Base-by-base conservation (phyloP, 2,329 filamentous ascomycete genomes). In the Venturia effusa region DNA sequence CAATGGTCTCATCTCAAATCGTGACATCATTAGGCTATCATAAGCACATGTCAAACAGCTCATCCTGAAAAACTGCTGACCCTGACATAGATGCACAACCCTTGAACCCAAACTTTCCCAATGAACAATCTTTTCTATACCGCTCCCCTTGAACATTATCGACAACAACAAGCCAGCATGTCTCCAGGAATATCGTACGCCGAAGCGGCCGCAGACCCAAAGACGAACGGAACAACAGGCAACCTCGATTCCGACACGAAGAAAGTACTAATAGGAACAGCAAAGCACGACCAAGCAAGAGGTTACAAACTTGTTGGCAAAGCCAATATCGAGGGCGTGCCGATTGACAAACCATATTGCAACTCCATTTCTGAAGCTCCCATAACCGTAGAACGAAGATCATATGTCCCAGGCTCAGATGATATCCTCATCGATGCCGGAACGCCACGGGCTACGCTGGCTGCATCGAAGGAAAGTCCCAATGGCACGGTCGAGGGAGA, bases 401-500 rank as follows among this genome's bases (percentile, higher is more conserved):
- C 69, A 2, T 71, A 71, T 66, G 61, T 69, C 45, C 69, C 70
- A 22, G 61, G 65, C 7, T 51, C 65, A 17, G 65, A 64, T 64
- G 66, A 67, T 48, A 45, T 54, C 10, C 68, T 72, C 60, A 63
- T 67, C 24, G 67, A 71, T 55, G 64, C 69, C 68, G 77, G 77
- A 57, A 76, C 74, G 37, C 73, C 77, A 3, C 72, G 77, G 63
- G 78, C 72, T 30, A 79, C 76, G 61, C 64, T 76, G 59, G 78
- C 78, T 22, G 71, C 76, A 2, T 74, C 76, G 10, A 65, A 69
- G 7, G 72, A 77, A 62, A 65, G 67, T 13, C 78, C 78, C 1
- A 65, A 79, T 64, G 79, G 78, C 41, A 80, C 78, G 0, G 71
- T 70, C 0, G 67, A 74, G n/a, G 69, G 70, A 51, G 68, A 72